Percentiles rank a stretch among this genome's conserved stretches.
These are phyloP conservation scores for Allium fistulosum DNA, from an alignment of 106 monocot species.

Conservation along the genomic window DNA sequence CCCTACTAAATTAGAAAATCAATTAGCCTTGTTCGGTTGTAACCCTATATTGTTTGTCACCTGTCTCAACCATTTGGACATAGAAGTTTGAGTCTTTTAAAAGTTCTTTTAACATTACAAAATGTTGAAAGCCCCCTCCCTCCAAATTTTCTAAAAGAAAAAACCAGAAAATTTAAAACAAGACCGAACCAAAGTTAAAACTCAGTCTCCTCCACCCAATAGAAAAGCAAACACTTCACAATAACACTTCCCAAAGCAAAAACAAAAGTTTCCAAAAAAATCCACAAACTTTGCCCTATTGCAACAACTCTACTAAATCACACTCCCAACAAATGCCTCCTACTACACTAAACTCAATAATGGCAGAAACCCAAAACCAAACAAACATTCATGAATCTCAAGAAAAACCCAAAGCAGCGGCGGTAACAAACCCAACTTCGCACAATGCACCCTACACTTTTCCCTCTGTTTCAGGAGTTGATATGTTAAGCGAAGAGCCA, in stretches of 20 bases:
- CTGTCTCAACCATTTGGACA: too few relatives aligned
- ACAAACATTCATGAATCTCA: too few relatives aligned
- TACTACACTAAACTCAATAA: slow-evolving; percentile 7
- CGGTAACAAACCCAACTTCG: too few relatives aligned
- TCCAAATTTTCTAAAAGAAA: background rate
- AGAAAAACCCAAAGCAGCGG: background rate
- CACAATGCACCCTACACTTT: too few relatives aligned
- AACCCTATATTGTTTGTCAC: too few relatives aligned
- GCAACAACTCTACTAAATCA: background rate
- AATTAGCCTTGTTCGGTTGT: too few relatives aligned
- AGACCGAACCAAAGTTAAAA: background rate
- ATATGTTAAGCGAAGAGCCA: background rate
- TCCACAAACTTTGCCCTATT: background rate
- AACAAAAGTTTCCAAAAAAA: background rate
- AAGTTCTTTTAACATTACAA: background rate
- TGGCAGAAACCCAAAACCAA: background rate
- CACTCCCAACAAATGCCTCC: background rate
- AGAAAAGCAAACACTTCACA: background rate
- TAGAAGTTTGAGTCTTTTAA: too few relatives aligned
- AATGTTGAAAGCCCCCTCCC: background rate
- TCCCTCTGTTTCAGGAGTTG: background rate
- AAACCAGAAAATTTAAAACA: background rate
- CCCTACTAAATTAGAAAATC: too few relatives aligned
- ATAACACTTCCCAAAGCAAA: background rate
- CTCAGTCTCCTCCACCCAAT: background rate